These are phyloP conservation scores for Pichia phayaonensis DNA, from an alignment of 805 yeast genomes.

Conservation along the genomic window DNA sequence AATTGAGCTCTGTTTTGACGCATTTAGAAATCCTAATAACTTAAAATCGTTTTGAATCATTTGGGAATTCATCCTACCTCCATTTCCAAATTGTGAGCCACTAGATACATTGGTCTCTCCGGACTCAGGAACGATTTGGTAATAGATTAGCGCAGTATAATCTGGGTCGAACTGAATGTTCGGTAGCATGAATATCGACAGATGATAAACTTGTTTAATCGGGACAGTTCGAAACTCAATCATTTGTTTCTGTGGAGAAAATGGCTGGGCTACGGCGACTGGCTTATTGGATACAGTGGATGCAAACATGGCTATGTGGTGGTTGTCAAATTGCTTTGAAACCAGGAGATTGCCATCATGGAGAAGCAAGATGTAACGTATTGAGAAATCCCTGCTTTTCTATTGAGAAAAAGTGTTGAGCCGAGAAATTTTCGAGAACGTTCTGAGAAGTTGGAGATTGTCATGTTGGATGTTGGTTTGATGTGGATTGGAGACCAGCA, in stretches of 20 bases:
- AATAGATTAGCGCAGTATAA: slow-evolving; percentile 79
- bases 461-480: too few species aligned
- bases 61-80: neutral
- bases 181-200: slow-evolving; percentile 81
- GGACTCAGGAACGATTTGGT: slow-evolving; percentile 54
- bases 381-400: neutral
- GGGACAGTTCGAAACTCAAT: slow-evolving; percentile 56
- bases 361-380: neutral
- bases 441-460: neutral
- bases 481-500: too few species aligned
- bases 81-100: slow-evolving; percentile 10
- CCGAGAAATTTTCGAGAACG: neutral
- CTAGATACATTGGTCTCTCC: neutral
- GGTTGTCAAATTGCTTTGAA: neutral
- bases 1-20: slow-evolving; percentile 81
- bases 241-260: slow-evolving; percentile 61
- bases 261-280: slow-evolving; percentile 49
- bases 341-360: neutral
- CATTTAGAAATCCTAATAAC: slow-evolving; percentile 55
- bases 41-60: slow-evolving; percentile 39
- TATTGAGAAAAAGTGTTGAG: neutral
- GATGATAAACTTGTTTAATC: slow-evolving; percentile 51
- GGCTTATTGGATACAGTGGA: slow-evolving; percentile 28
- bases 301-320: slow-evolving; percentile 23
- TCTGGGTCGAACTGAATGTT: slow-evolving; percentile 63